phyloP scores from a whole-genome alignment of 176 grass and related monocot genomes.

The Phragmites australis region DNA sequence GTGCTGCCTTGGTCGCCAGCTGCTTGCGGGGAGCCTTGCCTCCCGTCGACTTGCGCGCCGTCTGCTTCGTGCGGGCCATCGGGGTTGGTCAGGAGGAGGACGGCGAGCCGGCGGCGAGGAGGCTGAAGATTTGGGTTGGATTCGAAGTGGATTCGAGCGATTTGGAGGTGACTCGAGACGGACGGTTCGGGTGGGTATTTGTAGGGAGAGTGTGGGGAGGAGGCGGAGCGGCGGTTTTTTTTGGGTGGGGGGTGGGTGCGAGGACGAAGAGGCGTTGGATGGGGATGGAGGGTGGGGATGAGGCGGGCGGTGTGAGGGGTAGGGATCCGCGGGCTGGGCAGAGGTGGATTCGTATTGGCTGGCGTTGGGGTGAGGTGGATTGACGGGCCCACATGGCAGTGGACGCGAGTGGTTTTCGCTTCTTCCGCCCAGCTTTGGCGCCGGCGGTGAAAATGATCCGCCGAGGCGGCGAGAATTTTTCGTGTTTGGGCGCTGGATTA shows the following conservation, averaged over 20 bases:
- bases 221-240: not conserved
- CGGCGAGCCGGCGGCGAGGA: not conserved
- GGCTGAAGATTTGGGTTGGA: not conserved
- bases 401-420: not conserved
- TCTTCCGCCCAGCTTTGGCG: not conserved
- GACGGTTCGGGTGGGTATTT: not conserved
- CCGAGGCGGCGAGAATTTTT: not conserved
- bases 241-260: not conserved
- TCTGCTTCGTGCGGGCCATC: slow-evolving; percentile 87
- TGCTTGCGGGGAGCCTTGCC: slow-evolving; percentile 82
- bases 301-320: not conserved
- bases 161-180: not conserved
- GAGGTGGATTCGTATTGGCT: not conserved
- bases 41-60: slow-evolving; percentile 66
- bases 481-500: not conserved
- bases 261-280: slow-evolving; percentile 12
- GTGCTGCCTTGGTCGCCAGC: slow-evolving; percentile 72
- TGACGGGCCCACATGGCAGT: not conserved
- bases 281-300: not conserved
- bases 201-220: not conserved
- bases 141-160: not conserved
- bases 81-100: not conserved
- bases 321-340: not conserved
- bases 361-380: not conserved
- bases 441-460: not conserved